These are phyloP conservation scores for Aspergillus ellipticus DNA, from an alignment of 495 filamentous ascomycete genomes.

Conservation along the genomic window DNA sequence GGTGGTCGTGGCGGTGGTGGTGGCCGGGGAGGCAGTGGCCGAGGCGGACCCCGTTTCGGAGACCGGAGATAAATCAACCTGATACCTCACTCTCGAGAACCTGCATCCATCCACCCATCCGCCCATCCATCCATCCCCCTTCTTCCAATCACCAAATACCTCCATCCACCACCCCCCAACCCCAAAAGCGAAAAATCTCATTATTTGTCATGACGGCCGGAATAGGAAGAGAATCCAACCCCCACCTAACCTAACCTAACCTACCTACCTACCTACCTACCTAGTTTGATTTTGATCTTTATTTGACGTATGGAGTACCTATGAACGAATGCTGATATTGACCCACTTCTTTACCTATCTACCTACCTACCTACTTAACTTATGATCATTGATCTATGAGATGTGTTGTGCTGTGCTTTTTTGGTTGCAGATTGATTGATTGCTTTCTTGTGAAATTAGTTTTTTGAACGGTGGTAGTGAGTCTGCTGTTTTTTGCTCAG, in stretches of 20 bases:
- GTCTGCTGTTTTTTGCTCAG: slow-evolving; percentile 2
- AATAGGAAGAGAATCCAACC: neutral
- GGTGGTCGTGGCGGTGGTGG: slow-evolving; percentile 17
- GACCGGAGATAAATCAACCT: slow-evolving; percentile 19
- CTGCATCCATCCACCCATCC: neutral
- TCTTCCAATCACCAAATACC: too few species aligned
- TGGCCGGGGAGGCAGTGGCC: slow-evolving; percentile 16
- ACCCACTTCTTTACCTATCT: too few species aligned
- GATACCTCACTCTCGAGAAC: neutral
- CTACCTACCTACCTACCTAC: too few species aligned
- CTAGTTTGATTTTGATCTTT: too few species aligned
- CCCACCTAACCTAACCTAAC: too few species aligned
- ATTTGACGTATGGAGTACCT: too few species aligned
- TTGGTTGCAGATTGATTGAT: neutral
- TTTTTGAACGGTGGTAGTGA: neutral
- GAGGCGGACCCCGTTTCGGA: slow-evolving; percentile 13
- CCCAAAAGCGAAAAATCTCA: neutral
- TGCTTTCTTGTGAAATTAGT: neutral
- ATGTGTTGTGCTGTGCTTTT: too few species aligned
- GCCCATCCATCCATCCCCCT: neutral
- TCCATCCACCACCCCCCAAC: neutral
- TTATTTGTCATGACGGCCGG: too few species aligned
- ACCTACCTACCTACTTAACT: too few species aligned
- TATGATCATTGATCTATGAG: too few species aligned
- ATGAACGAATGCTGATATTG: too few species aligned